Evolutionary conservation across 176 grass and related monocot species (phyloP), one percentile per base, ranked within the genome.

Genomic region (Oryza punctata): DNA sequence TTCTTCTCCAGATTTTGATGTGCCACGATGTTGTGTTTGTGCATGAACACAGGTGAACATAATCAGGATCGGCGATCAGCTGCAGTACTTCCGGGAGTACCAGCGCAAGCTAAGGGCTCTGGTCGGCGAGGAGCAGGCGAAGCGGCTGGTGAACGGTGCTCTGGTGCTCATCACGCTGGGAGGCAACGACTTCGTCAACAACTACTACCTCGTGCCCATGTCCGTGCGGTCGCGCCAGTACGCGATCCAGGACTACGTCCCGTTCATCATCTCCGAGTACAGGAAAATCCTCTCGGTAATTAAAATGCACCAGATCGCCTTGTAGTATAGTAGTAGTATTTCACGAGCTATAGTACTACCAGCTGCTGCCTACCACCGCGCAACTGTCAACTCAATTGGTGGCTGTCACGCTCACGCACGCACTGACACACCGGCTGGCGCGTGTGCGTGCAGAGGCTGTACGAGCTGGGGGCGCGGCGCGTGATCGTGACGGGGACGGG

Each of bases 131-230:
- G 80, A 94, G 23, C 49, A 87, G 85, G 78, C 91, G 27, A 60
- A 59, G 57, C 86, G 27, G 67, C 16, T 82, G 0, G 93, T 99
- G 60, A 91, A 70, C 81, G 63, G 80, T 25, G 96, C 85, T 3
- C 91, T 99, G 0, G 91, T 93, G 66, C 87, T 99, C 83, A 90
- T 99, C 82, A 99, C 96, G 33, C 85, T 99, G 2, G 96, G 96
- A 1, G 96, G 96, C 80, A 99, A 99, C 65, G 96, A 99, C 85
- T 99, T 99, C 61, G 91, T 99, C 2, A 99, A 99, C 96, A 99
- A 99, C 91, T 96, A 99, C 89, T 99, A 86, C 93, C 90, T 99
- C 65, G 87, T 99, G 59, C 96, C 96, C 72, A 92, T 83, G 91
- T 99, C 96, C 50, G 37, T 85, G 67, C 71, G 96, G 12, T 99